Percentiles rank a stretch among this genome's conserved stretches.
Evolutionary conservation across 148 eudicot species (phyloP).

Genomic region (Bassia scoparia): DNA sequence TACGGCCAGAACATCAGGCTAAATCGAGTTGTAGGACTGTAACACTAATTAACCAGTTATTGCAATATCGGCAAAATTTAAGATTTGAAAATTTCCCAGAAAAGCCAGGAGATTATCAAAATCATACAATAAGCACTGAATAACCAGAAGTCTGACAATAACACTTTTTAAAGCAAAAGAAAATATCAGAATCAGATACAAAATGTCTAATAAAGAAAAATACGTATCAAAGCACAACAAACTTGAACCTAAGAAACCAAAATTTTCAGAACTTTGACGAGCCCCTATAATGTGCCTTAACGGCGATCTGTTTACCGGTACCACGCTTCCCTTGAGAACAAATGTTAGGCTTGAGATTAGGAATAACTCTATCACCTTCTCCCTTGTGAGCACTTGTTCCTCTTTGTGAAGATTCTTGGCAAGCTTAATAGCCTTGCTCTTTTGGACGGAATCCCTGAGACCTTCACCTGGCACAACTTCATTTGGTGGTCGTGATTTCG

Average conservation of each 20-base stretch:
- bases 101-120: too few relatives aligned
- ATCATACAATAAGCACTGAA: too few relatives aligned
- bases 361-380: conserved; percentile 71
- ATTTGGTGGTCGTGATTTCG: conserved; percentile 59
- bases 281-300: conserved; percentile 35
- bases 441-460: conserved; percentile 58
- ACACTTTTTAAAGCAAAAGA: too few relatives aligned
- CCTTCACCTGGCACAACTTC: conserved; percentile 84
- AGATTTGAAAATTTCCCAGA: too few relatives aligned
- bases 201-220: too few relatives aligned
- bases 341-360: conserved; percentile 71
- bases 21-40: too few relatives aligned
- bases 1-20: too few relatives aligned
- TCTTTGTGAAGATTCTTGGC: conserved; percentile 45
- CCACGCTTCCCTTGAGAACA: conserved; percentile 70
- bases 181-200: too few relatives aligned
- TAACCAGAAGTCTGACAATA: too few relatives aligned
- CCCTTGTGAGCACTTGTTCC: conserved; percentile 72
- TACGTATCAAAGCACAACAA: too few relatives aligned
- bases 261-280: neutral
- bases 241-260: neutral
- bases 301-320: conserved; percentile 75
- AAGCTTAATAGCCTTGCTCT: conserved; percentile 59
- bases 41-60: too few relatives aligned
- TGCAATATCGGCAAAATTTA: too few relatives aligned